Evolutionary conservation across 441 rosid genomes (phyloP).

Genomic region (Capsella rubella): DNA sequence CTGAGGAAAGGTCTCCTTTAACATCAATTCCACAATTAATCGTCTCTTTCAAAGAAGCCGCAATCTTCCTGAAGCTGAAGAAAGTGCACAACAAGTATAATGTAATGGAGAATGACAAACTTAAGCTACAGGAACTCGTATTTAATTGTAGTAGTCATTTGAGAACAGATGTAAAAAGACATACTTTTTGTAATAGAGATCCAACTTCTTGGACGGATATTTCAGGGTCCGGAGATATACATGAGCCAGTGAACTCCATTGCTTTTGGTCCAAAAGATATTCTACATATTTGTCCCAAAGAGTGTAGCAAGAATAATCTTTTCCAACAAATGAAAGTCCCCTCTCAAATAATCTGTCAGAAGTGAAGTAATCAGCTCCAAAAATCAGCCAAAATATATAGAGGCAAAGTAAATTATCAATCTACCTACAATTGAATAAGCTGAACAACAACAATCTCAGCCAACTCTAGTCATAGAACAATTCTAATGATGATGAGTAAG

Average conservation of each 20-base stretch:
- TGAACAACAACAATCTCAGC: too few relatives aligned
- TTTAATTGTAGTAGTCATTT: background rate
- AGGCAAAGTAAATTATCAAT: too few relatives aligned
- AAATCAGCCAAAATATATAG: background rate
- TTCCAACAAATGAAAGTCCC: constrained; percentile 82
- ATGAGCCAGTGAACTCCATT: constrained; percentile 79
- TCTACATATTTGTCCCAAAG: constrained; percentile 89
- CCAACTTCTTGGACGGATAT: constrained; percentile 80
- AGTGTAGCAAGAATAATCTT: constrained; percentile 69
- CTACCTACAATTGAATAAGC: too few relatives aligned
- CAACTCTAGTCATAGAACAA: background rate
- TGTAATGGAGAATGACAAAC: constrained; percentile 2
- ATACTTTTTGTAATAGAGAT: constrained; percentile 74
- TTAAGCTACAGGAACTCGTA: constrained; percentile 2
- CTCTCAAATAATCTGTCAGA: constrained; percentile 75
- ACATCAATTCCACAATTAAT: constrained; percentile 49
- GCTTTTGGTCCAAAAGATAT: constrained; percentile 62
- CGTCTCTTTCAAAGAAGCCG: constrained; percentile 64
- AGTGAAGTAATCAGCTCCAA: background rate
- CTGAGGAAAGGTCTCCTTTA: constrained; percentile 46
- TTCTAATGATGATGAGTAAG: constrained; percentile 20
- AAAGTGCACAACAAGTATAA: constrained; percentile 31
- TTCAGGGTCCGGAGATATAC: constrained; percentile 68
- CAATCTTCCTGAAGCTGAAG: constrained; percentile 80
- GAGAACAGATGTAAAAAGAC: constrained; percentile 16